These are phyloP conservation scores for Lotus japonicus DNA, from an alignment of 306 rosid species.

Conservation along the genomic window DNA sequence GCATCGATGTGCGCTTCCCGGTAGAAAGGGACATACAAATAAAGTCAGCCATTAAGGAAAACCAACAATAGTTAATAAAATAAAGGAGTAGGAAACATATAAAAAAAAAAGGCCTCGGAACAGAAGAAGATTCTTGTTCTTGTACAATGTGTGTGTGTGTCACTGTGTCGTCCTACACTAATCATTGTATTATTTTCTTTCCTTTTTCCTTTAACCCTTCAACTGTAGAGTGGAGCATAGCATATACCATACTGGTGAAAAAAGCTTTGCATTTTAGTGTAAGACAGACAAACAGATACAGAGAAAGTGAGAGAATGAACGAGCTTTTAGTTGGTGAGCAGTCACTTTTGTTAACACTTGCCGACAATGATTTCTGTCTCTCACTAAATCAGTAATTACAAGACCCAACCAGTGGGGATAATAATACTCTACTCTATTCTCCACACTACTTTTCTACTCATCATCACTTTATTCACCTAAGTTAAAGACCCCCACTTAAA, in stretches of 20 bases:
- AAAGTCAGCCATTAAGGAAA: slow-evolving; percentile 13
- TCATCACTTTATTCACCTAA: slow-evolving; percentile 6
- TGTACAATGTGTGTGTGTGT: slow-evolving; percentile 26
- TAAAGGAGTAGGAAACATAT: background rate
- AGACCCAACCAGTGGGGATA: slow-evolving; percentile 18
- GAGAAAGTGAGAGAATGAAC: background rate
- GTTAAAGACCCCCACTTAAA: slow-evolving; percentile 17
- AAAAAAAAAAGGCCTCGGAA: slow-evolving; percentile 42
- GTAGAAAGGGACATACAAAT: slow-evolving; percentile 34
- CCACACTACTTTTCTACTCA: no score
- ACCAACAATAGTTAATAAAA: slow-evolving; percentile 20
- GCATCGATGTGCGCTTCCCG: slow-evolving; percentile 21
- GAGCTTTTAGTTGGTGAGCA: no score
- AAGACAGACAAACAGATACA: slow-evolving; percentile 7
- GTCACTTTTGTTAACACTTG: background rate
- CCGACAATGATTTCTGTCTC: slow-evolving; percentile 64
- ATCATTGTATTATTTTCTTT: slow-evolving; percentile 42
- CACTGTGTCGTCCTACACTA: slow-evolving; percentile 52
- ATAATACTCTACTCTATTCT: slow-evolving; percentile 28
- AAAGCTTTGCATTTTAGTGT: slow-evolving; percentile 24
- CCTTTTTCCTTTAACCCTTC: slow-evolving; percentile 12
- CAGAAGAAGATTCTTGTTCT: slow-evolving; percentile 82
- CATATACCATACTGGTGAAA: background rate
- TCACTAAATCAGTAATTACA: slow-evolving; percentile 40
- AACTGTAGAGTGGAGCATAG: slow-evolving; percentile 24